Evolutionary conservation across 1,284 basidiomycete genomes (phyloP).

Genomic region (Ceratorhiza oryzae-sativae): DNA sequence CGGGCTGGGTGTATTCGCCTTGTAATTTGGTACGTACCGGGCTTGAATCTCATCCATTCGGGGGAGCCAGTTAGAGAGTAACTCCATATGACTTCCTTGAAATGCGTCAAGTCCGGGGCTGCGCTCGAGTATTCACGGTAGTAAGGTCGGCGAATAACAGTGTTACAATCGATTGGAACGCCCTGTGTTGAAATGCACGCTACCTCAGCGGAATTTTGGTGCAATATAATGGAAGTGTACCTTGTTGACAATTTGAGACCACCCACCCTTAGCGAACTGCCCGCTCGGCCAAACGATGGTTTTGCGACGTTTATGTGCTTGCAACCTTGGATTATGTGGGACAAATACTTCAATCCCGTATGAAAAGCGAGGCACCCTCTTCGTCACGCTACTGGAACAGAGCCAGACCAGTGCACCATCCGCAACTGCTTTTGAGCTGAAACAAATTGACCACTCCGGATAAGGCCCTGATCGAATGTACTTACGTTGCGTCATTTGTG

Average conservation of each 20-base stretch:
- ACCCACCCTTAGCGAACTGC: neutral
- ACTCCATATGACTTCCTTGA: slow-evolving; percentile 17
- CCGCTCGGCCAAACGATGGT: slow-evolving; percentile 18
- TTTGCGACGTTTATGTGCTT: neutral
- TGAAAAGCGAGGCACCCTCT: slow-evolving; percentile 7
- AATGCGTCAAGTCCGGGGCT: slow-evolving; percentile 1
- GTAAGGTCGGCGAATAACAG: slow-evolving; percentile 24
- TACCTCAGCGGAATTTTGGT: neutral
- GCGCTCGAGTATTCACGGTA: slow-evolving; percentile 26
- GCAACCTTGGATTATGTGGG: neutral
- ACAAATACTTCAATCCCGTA: slow-evolving; percentile 11
- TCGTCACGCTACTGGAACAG: neutral
- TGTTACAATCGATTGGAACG: slow-evolving; percentile 5
- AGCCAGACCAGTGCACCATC: slow-evolving; percentile 23
- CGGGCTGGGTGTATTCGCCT: neutral
- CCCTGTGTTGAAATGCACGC: no score
- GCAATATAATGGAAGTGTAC: neutral
- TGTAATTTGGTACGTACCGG: neutral
- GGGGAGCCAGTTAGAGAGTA: slow-evolving; percentile 1
- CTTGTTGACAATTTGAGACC: slow-evolving; percentile 19
- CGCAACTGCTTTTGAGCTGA: slow-evolving; percentile 20
- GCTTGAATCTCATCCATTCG: slow-evolving; percentile 27
- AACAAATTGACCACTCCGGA: no score
- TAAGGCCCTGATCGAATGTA: no score
- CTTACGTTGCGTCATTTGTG: neutral